Evolutionary conservation across 2,329 filamentous ascomycete genomes (phyloP), one percentile per base, ranked within the genome.

Genomic region (Knoxdaviesia capensis): DNA sequence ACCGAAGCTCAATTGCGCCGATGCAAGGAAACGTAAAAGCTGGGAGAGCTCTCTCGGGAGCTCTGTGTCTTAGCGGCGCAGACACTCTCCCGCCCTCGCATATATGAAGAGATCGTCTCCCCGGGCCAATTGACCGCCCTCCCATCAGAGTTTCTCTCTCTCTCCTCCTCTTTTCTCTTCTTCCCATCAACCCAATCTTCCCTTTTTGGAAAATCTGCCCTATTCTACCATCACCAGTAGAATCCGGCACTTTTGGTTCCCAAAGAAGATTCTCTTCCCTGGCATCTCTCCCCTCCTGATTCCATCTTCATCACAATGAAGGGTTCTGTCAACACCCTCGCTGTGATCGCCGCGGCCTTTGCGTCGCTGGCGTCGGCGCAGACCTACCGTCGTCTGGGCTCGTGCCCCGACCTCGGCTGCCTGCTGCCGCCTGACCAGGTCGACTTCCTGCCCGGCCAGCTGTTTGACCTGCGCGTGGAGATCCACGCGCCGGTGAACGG

Each of bases 401-500:
- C 66, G 30, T 77, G 72, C 53, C 70, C 70, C 7, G 62, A 62
- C 34, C 63, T 77, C 20, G 72, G 72, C 47, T 76, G 72, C 49
- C 59, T 77, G 39, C 59, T 77, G 9, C 72, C 72, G 9, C 72
- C 72, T 1, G 71, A 77, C 48, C 69, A 74, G 61, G 76, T 79
- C 48, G 83, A 90, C 52, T 90, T 90, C 61, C 69, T 92, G 2
- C 77, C 83, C 5, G 83, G 83, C 8, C 83, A 90, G 60, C 78
- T 73, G 56, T 90, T 90, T 53, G 84, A 90, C 55, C 77, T 92
- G 47, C 77, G 83, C 45, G 70, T 88, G 45, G 83, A 90, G 57
- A 73, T 90, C 31, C 82, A 88, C 54, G 80, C 81, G 7, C 82
- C 82, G 5, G 66, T 78, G 54, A 90, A 90, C 57, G 83, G 84